These are phyloP conservation scores for Xylariaceae sp. DNA, from an alignment of 2,329 filamentous ascomycete genomes.

Conservation along the genomic window DNA sequence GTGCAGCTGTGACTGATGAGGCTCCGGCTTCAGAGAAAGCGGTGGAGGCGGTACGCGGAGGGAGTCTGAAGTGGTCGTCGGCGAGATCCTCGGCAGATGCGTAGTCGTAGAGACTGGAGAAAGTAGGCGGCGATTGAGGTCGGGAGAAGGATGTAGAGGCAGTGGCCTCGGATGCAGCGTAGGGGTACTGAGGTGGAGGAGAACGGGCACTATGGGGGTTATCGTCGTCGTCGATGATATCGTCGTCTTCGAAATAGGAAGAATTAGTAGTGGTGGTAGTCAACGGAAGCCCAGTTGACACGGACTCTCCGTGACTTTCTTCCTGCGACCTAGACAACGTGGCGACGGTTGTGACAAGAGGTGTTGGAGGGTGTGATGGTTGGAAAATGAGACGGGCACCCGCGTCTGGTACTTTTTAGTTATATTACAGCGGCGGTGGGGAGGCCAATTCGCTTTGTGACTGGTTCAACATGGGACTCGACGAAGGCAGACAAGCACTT, in stretches of 20 bases:
- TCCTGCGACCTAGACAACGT: slow-evolving; percentile 48
- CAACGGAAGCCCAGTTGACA: slow-evolving; percentile 37
- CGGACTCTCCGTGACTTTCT: slow-evolving; percentile 41
- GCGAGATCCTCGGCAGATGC: slow-evolving; percentile 26
- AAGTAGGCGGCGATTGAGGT: slow-evolving; percentile 52
- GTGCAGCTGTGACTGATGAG: slow-evolving; percentile 43
- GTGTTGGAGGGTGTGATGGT: slow-evolving; percentile 3
- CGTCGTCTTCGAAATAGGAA: slow-evolving; percentile 27
- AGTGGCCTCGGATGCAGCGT: slow-evolving; percentile 54
- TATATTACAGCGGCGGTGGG: slow-evolving; percentile 21
- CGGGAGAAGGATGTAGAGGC: slow-evolving; percentile 40
- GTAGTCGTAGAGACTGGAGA: slow-evolving; percentile 55
- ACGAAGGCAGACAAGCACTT: too few relatives aligned
- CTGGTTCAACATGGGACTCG: slow-evolving; percentile 15
- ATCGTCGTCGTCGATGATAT: slow-evolving; percentile 11
- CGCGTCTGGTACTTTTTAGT: slow-evolving; percentile 16
- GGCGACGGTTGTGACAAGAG: slow-evolving; percentile 30
- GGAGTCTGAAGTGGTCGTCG: slow-evolving; percentile 30
- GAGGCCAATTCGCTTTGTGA: slow-evolving; percentile 16
- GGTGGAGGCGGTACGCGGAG: slow-evolving; percentile 18
- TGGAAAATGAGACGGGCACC: slow-evolving; percentile 15
- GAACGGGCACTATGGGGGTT: slow-evolving; percentile 39
- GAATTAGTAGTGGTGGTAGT: slow-evolving; percentile 25
- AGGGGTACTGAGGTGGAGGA: slow-evolving; percentile 59
- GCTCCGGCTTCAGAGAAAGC: slow-evolving; percentile 31